Evolutionary conservation across 2,329 filamentous ascomycete species (phyloP).

Genomic region (Fusarium ramigenum): DNA sequence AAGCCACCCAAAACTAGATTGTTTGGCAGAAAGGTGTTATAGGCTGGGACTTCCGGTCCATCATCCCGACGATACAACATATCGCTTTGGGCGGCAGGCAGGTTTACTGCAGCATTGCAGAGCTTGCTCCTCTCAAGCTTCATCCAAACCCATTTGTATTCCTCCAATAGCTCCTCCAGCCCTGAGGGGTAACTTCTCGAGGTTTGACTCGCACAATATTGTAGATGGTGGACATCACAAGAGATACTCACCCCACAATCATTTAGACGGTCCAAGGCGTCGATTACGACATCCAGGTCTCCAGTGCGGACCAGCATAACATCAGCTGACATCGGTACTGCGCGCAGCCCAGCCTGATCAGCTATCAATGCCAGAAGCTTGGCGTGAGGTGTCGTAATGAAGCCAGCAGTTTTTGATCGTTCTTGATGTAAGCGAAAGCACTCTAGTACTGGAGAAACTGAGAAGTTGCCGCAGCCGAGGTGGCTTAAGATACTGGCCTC

Average conservation of each 20-base stretch:
- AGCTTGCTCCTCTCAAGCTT: neutral
- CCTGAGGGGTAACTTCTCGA: fast-evolving
- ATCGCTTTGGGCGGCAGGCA: fast-evolving
- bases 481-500: neutral
- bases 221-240: neutral
- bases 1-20: neutral
- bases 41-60: fast-evolving
- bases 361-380: neutral
- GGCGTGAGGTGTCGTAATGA: neutral
- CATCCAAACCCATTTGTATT: neutral
- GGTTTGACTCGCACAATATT: neutral
- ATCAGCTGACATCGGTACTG: fast-evolving
- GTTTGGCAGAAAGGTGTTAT: fast-evolving
- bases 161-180: neutral
- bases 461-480: neutral
- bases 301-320: neutral
- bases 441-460: fast-evolving
- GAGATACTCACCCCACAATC: neutral
- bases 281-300: neutral
- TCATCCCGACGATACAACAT: fast-evolving
- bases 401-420: too few species aligned
- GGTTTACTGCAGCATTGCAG: fast-evolving
- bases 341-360: fast-evolving
- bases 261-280: neutral
- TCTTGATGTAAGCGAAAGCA: neutral